Evolutionary conservation across 2,329 filamentous ascomycete species (phyloP), one percentile per base, ranked within the genome.

Genomic region (Daldinia sp.): DNA sequence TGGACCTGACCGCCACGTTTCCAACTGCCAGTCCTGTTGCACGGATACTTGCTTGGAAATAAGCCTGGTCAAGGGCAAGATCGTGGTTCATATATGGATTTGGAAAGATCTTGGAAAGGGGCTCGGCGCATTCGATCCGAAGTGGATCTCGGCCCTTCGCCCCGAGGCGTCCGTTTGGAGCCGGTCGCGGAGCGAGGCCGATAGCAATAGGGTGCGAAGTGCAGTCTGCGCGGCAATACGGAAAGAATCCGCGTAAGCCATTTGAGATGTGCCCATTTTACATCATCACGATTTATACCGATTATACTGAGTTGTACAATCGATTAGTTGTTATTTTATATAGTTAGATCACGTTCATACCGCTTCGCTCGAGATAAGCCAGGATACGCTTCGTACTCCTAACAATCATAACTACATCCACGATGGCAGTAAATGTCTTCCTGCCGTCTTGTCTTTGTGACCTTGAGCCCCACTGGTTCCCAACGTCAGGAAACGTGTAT

Each of bases 81-180:
- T 68, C 27, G 49, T 57, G 32, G 63, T 66, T 2, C 15, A 56
- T 23, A 23, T 66, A 17, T 43, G 27, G 21, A 35, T 61, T n/a
- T 67, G 45, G 45, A 68, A 61, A 34, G 52, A 66, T 21, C 59
- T 66, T 17, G 57, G 63, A 21, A 49, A 56, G 17, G 57, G 45
- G 19, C 34, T 15, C 17, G 19, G n/a, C 34, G 57, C 63, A 19
- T 66, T 57, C 35, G 59, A 68, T 13, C n/a, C 7, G 17, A 61
- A 61, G 19, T 66, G 63, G 59, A 43, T 61, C 29, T 50, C 63
- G 25, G 65, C 59, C n/a, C 57, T 66, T 29, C 49, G 57, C 32
- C 34, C 32, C 4, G 34, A 55, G 5, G 39, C 15, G 8, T n/a
- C 29, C 5, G 43, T 25, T 21, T 50, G 11, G 39, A 55, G 13